phyloP scores from a whole-genome alignment of 2,329 filamentous ascomycete species.

The Nakataea oryzae region DNA sequence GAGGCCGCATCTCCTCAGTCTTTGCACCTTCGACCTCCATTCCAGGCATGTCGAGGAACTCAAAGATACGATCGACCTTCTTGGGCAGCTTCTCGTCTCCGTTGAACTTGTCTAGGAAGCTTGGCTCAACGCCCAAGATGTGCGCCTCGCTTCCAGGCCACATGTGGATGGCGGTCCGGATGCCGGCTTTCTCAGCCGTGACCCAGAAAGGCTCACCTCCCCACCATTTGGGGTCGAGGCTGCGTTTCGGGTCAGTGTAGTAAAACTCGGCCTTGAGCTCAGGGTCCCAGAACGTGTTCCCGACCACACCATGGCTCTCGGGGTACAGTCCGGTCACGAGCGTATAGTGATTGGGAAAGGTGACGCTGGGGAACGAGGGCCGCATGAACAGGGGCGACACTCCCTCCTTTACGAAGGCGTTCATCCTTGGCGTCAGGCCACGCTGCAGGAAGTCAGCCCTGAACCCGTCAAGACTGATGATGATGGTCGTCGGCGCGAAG shows the following conservation, averaged over 20 bases:
- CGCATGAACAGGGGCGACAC: slow-evolving; percentile 88
- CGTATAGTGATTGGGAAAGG: slow-evolving; percentile 94
- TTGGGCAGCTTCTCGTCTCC: slow-evolving; percentile 59
- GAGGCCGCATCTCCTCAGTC: slow-evolving; percentile 55
- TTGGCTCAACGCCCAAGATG: slow-evolving; percentile 63
- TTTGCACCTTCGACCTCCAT: slow-evolving; percentile 44
- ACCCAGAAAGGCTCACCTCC: slow-evolving; percentile 88
- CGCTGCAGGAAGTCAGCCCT: slow-evolving; percentile 85
- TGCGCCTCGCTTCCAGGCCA: slow-evolving; percentile 95
- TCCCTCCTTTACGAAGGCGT: slow-evolving; percentile 67
- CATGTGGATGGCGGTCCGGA: slow-evolving; percentile 86
- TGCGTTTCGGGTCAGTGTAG: slow-evolving; percentile 67
- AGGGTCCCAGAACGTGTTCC: slow-evolving; percentile 92
- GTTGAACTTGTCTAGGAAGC: slow-evolving; percentile 78
- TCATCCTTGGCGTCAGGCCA: slow-evolving; percentile 72
- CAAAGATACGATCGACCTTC: slow-evolving; percentile 72
- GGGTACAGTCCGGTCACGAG: slow-evolving; percentile 87
- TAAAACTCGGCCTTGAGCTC: slow-evolving; percentile 68
- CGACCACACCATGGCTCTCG: slow-evolving; percentile 84
- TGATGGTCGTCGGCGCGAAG: slow-evolving; percentile 84
- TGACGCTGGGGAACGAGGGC: slow-evolving; percentile 91
- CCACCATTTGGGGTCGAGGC: slow-evolving; percentile 89
- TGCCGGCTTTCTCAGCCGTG: slow-evolving; percentile 73
- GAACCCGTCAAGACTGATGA: slow-evolving; percentile 93
- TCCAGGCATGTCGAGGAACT: slow-evolving; percentile 77